Evolutionary conservation across 2,329 filamentous ascomycete species (phyloP), one percentile per base, ranked within the genome.

Genomic region (Fusarium incarnatum): DNA sequence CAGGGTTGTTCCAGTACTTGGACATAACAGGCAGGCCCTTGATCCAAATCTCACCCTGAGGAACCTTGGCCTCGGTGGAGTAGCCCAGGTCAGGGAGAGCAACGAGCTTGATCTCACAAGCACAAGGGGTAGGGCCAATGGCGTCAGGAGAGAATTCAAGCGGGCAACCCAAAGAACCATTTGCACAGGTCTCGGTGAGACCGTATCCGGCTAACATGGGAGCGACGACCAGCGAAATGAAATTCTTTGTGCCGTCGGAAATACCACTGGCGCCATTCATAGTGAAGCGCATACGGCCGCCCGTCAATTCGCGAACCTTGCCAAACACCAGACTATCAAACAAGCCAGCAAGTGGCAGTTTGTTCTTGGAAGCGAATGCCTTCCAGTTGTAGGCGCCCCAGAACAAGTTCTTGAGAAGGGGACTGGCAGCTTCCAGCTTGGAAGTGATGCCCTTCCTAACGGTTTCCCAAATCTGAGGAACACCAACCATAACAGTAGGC

Each of bases 201-300:
- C 96, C 96, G 78, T 99, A 99, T 13, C 96, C 96, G 70, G 87
- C 89, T 73, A 99, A 90, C 95, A 99, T 97, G 30, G 96, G 96
- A 23, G 94, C 94, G 56, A 99, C 89, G 46, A 94, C 92, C 83
- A 98, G 88, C 44, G 94, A 97, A 77, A 98, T 87, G 85, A 99
- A 98, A 67, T 91, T 89, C 79, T 94, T 91, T 3, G 96, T 99
- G 54, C 94, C 92, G 77, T 92, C 91, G 20, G 95, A 89, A 71
- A 99, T 91, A 37, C 94, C 94, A 47, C 94, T 96, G 73, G 94
- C 96, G 64, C 96, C 96, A 79, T 97, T 98, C 89, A 99, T 89
- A 80, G 94, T 93, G 75, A 98, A 92, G 56, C 95, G 91, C 62
- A 99, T 87, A 57, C 89, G 88, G 58, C 95, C 96, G 77, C 96